These are phyloP conservation scores for Colletotrichum truncatum DNA, from an alignment of 2,329 filamentous ascomycete genomes.

Conservation along the genomic window DNA sequence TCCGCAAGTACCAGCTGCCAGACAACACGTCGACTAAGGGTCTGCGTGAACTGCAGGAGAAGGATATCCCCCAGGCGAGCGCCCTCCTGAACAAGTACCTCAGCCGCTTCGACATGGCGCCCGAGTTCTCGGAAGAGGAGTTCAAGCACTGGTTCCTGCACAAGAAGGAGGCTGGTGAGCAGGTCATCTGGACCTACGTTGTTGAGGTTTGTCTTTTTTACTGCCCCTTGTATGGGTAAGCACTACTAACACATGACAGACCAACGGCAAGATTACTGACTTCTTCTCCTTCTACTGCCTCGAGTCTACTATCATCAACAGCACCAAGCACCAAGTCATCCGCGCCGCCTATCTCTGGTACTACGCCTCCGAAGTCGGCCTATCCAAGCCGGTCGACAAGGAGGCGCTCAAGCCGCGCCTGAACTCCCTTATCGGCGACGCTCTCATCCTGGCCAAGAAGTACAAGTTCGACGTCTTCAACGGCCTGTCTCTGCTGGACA, in stretches of 20 bases:
- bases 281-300: conserved; percentile 98
- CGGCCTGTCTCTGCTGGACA: conserved; percentile 91
- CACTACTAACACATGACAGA: conserved; percentile 43
- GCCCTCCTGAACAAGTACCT: conserved; percentile 81
- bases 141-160: conserved; percentile 89
- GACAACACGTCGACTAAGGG: conserved; percentile 77
- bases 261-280: conserved; percentile 83
- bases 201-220: conserved; percentile 67
- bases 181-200: conserved; percentile 94
- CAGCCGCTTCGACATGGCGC: conserved; percentile 82
- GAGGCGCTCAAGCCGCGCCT: conserved; percentile 78
- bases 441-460: conserved; percentile 86
- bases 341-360: conserved; percentile 97
- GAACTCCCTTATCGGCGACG: conserved; percentile 83
- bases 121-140: conserved; percentile 82
- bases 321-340: conserved; percentile 80
- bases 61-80: conserved; percentile 81
- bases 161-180: conserved; percentile 70
- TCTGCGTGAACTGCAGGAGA: conserved; percentile 80
- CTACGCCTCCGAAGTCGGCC: conserved; percentile 86
- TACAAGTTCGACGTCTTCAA: conserved; percentile 95
- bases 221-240: neutral
- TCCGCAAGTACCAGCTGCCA: conserved; percentile 86
- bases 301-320: conserved; percentile 89
- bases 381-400: conserved; percentile 64